phyloP scores from a whole-genome alignment of 257 asterid species.

The Ligustrum vulgare region DNA sequence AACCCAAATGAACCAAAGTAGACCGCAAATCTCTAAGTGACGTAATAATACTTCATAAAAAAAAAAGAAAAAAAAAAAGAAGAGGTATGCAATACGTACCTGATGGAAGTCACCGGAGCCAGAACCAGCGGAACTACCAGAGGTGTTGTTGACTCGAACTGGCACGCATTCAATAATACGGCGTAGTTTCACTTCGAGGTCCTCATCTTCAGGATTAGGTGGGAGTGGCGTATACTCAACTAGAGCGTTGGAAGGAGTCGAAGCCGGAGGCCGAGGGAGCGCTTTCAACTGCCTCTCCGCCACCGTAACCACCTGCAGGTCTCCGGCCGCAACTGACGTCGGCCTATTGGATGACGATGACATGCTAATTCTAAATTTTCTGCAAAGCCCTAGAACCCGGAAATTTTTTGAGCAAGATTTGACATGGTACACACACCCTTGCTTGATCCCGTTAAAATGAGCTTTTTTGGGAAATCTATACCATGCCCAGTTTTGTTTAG shows the following conservation, averaged over 20 bases:
- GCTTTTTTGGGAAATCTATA: too few relatives aligned
- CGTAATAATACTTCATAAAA: not conserved
- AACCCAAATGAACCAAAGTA: not conserved
- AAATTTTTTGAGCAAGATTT: too few relatives aligned
- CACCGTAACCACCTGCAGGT: constrained; percentile 58
- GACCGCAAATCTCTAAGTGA: not conserved
- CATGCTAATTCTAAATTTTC: constrained; percentile 12
- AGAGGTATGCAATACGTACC: constrained; percentile 67
- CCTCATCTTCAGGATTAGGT: constrained; percentile 81
- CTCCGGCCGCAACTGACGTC: constrained; percentile 57
- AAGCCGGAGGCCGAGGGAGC: constrained; percentile 48
- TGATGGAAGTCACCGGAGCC: constrained; percentile 99
- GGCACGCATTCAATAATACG: constrained; percentile 95
- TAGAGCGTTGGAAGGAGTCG: constrained; percentile 54
- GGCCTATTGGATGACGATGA: constrained; percentile 54
- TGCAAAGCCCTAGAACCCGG: constrained; percentile 5
- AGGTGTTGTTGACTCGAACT: constrained; percentile 88
- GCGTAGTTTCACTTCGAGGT: constrained; percentile 89
- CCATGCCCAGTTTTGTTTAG: too few relatives aligned
- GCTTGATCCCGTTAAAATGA: too few relatives aligned
- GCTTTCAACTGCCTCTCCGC: constrained; percentile 42
- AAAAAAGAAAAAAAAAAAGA: not conserved
- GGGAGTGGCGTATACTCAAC: constrained; percentile 72
- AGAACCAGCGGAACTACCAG: constrained; percentile 99
- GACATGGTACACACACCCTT: too few relatives aligned